phyloP scores from a whole-genome alignment of 768 basidiomycete genomes.

The Boletellus sp. region DNA sequence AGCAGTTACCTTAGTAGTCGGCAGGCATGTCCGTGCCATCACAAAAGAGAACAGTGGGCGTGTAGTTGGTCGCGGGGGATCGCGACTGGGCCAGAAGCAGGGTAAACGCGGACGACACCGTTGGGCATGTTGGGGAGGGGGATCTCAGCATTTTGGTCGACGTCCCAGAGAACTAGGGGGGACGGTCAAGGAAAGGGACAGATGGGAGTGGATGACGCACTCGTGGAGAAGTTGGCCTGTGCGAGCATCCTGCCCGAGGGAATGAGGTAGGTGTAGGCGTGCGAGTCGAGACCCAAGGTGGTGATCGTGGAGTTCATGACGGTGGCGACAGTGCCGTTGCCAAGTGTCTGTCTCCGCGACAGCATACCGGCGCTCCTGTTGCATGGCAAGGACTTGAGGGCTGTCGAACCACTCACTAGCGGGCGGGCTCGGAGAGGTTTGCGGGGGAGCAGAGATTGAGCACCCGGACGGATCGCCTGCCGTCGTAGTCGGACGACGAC shows the following conservation, averaged over 20 bases:
- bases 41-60: too few relatives aligned
- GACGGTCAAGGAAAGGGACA: background rate
- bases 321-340: conserved; percentile 66
- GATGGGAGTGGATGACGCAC: conserved; percentile 37
- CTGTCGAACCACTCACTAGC: conserved; percentile 77
- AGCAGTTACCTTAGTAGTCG: conserved; percentile 74
- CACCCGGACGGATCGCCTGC: conserved; percentile 73
- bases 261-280: conserved; percentile 69
- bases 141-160: conserved; percentile 52
- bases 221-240: conserved; percentile 72
- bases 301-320: conserved; percentile 61
- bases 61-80: conserved; percentile 89
- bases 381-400: conserved; percentile 56
- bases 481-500: conserved; percentile 41
- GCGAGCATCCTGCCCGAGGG: conserved; percentile 72
- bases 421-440: conserved; percentile 43
- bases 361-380: conserved; percentile 70
- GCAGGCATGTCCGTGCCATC: too few relatives aligned
- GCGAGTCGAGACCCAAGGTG: conserved; percentile 77
- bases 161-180: conserved; percentile 51
- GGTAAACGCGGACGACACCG: conserved; percentile 77
- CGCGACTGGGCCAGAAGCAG: conserved; percentile 81
- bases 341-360: conserved; percentile 64
- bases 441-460: conserved; percentile 63
- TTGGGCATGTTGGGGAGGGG: conserved; percentile 70